phyloP scores from a whole-genome alignment of 140 eudicot species.

The Flaveria floridana region DNA sequence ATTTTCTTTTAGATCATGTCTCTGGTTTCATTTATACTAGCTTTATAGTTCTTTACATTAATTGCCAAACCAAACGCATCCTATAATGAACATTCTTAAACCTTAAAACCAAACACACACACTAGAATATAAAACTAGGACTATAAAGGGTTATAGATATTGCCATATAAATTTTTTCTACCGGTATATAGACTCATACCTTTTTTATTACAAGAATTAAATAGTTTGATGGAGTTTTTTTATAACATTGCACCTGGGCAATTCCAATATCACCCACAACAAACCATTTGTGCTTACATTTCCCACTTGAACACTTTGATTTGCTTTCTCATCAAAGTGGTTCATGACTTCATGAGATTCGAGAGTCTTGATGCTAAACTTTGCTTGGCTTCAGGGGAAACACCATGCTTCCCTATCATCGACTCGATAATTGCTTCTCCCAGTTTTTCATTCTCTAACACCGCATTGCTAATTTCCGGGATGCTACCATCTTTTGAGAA shows the following conservation, averaged over 20 bases:
- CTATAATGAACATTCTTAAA: no score
- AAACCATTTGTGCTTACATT: not conserved
- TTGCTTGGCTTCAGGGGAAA: constrained; percentile 74
- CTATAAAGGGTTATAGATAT: no score
- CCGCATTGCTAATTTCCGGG: constrained; percentile 50
- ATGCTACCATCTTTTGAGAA: constrained; percentile 56
- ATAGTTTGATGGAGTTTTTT: no score
- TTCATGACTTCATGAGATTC: constrained; percentile 40
- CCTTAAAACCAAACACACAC: no score
- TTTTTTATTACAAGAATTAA: no score
- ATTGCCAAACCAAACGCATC: no score
- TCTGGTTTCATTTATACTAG: no score
- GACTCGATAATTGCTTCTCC: constrained; percentile 71
- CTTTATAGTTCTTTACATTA: no score
- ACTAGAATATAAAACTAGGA: no score
- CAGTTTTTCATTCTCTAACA: constrained; percentile 55
- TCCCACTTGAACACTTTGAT: not conserved
- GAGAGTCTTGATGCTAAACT: constrained; percentile 68
- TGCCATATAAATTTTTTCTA: no score
- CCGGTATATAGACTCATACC: no score
- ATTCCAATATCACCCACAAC: not conserved
- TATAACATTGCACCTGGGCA: not conserved
- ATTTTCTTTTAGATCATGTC: no score
- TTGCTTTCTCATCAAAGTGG: not conserved
- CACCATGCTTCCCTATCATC: constrained; percentile 80